A percentile compares a stretch with the other conserved stretches of the same genome.
Evolutionary conservation across 306 rosid species (phyloP).

Genomic region (Trifolium subterraneum): DNA sequence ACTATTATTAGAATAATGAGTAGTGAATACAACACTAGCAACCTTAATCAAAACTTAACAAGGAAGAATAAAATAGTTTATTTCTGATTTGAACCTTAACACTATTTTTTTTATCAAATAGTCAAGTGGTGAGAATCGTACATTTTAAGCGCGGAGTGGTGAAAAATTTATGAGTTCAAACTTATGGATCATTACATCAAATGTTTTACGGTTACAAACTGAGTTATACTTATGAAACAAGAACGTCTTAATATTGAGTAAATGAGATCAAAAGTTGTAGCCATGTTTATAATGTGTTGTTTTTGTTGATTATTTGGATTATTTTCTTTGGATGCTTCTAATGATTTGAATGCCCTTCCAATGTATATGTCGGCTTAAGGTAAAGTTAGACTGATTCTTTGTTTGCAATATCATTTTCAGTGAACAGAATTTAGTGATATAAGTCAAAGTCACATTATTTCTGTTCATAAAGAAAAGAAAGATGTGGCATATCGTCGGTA

Average conservation of each 20-base stretch:
- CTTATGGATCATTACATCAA: too few relatives aligned
- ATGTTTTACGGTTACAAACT: too few relatives aligned
- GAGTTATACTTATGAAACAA: too few relatives aligned
- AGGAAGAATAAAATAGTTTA: not conserved
- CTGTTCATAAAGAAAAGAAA: not conserved
- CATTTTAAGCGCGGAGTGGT: too few relatives aligned
- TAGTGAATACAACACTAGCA: not conserved
- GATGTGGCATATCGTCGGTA: conserved; percentile 33
- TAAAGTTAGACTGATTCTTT: not conserved
- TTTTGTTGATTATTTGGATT: not conserved
- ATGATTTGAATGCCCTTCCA: not conserved
- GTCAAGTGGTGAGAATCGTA: too few relatives aligned
- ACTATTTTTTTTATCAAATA: not conserved
- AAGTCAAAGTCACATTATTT: not conserved
- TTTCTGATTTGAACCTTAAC: not conserved
- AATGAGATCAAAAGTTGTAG: not conserved
- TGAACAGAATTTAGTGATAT: not conserved
- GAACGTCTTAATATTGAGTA: not conserved
- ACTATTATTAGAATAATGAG: not conserved
- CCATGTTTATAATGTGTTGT: not conserved
- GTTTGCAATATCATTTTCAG: conserved; percentile 32
- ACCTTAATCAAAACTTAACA: not conserved
- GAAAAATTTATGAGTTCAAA: too few relatives aligned
- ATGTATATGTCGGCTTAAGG: not conserved
- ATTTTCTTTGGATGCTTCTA: not conserved